A percentile compares a stretch with the other conserved stretches of the same genome.
Conservation (phyloP, 371 early-diverging fungal species). For the Mucor irregularis region DNA sequence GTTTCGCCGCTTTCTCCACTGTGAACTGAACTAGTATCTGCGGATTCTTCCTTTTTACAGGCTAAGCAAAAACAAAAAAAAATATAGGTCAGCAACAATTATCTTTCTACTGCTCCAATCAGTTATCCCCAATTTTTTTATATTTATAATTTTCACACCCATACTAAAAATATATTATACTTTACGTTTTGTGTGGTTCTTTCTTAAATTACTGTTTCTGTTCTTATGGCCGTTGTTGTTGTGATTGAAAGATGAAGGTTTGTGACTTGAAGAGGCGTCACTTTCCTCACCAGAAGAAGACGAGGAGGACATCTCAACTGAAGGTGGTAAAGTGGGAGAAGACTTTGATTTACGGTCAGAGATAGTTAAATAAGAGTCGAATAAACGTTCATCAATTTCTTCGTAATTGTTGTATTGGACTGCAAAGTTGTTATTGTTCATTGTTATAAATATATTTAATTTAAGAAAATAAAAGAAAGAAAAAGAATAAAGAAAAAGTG, state of each 20-base stretch:
- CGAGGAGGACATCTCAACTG: slow-evolving; percentile 7
- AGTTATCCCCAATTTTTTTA: not conserved
- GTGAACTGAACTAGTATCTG: slow-evolving; percentile 3
- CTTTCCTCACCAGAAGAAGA: slow-evolving; percentile 15
- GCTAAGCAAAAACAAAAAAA: not conserved
- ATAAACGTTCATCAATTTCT: slow-evolving; percentile 22
- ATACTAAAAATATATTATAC: not conserved
- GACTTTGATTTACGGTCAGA: not conserved
- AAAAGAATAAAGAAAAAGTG: slow-evolving; percentile 1
- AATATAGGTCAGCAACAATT: slow-evolving; percentile 1
- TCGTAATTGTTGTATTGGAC: not conserved
- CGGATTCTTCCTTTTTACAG: slow-evolving; percentile 6
- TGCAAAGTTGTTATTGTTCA: slow-evolving; percentile 7
- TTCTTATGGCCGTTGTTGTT: not conserved
- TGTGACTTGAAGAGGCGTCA: slow-evolving; percentile 5
- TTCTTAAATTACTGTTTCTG: not conserved
- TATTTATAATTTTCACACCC: not conserved
- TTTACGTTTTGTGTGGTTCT: not conserved
- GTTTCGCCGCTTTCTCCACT: not conserved
- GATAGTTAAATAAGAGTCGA: slow-evolving; percentile 6
- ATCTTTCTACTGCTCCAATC: not conserved
- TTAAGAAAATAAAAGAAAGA: not conserved
- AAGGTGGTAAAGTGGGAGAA: not conserved
- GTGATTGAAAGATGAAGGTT: not conserved
- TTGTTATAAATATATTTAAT: slow-evolving; percentile 3